Conservation (phyloP, 352 stramenopile species). For the Globisporangium takayamanum region DNA sequence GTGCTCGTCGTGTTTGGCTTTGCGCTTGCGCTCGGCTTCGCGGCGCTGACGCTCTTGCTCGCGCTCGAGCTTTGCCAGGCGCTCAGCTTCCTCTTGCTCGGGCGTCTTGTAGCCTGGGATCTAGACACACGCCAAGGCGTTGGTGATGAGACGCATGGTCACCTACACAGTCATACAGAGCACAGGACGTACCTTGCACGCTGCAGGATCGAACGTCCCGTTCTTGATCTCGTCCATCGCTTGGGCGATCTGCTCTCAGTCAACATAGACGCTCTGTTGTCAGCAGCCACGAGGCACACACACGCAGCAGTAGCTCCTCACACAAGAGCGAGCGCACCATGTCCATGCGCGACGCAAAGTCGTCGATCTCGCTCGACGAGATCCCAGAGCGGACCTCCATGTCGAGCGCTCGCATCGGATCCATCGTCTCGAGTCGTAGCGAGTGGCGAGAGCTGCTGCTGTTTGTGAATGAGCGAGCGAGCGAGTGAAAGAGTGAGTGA, state of each 20-base stretch:
- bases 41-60: slow-evolving; percentile 34
- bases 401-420: slow-evolving; percentile 54
- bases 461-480: neutral
- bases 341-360: slow-evolving; percentile 66
- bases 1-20: slow-evolving; percentile 49
- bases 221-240: slow-evolving; percentile 80
- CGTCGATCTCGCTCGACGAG: slow-evolving; percentile 57
- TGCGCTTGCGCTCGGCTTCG: slow-evolving; percentile 32
- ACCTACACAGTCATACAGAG: neutral
- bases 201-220: slow-evolving; percentile 65
- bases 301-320: neutral
- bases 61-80: slow-evolving; percentile 22
- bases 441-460: neutral
- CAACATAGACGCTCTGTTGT: no score
- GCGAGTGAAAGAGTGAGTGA: neutral
- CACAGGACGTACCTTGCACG: slow-evolving; percentile 44
- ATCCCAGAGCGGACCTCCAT: slow-evolving; percentile 66
- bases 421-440: slow-evolving; percentile 22
- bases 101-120: slow-evolving; percentile 74
- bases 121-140: slow-evolving; percentile 12
- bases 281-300: no score
- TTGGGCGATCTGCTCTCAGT: slow-evolving; percentile 36
- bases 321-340: slow-evolving; percentile 25
- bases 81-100: slow-evolving; percentile 61
- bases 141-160: neutral